Conservation (phyloP, 2,329 filamentous ascomycete species). For the Fusarium sp. region DNA sequence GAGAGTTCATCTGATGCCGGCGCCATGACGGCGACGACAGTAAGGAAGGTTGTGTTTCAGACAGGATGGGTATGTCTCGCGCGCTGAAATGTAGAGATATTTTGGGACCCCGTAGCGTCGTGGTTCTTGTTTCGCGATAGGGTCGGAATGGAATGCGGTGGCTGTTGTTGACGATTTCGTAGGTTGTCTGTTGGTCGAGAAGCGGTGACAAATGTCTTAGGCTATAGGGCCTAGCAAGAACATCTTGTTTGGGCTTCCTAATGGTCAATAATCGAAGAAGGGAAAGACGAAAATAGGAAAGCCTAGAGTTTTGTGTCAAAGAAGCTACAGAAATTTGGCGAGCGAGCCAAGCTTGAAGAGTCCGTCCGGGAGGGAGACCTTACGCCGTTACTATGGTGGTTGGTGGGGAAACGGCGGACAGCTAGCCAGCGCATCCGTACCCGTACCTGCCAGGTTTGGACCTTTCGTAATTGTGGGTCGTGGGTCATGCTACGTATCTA, state of each 20-base stretch:
- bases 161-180: constrained; percentile 23
- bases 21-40: constrained; percentile 70
- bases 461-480: constrained; percentile 18
- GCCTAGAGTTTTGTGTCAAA: constrained; percentile 18
- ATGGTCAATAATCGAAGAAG: constrained; percentile 15
- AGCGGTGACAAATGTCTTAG: constrained; percentile 41
- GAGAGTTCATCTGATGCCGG: constrained; percentile 73
- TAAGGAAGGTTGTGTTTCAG: constrained; percentile 44
- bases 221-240: constrained; percentile 20
- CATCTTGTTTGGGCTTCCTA: constrained; percentile 20
- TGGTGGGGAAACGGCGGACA: constrained; percentile 42
- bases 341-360: constrained; percentile 29
- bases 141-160: constrained; percentile 34
- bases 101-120: constrained; percentile 2
- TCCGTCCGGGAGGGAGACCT: constrained; percentile 15
- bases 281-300: constrained; percentile 1
- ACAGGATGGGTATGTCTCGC: constrained; percentile 31
- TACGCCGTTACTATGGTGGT: constrained; percentile 34
- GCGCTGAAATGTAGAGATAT: constrained; percentile 3
- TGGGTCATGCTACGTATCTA: constrained; percentile 14
- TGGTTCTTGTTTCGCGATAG: constrained; percentile 27
- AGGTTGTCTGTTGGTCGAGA: constrained; percentile 8
- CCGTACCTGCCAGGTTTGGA: constrained; percentile 33
- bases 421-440: constrained; percentile 34
- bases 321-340: constrained; percentile 23